Evolutionary conservation across 306 rosid genomes (phyloP).

Genomic region (Castanea mollissima): DNA sequence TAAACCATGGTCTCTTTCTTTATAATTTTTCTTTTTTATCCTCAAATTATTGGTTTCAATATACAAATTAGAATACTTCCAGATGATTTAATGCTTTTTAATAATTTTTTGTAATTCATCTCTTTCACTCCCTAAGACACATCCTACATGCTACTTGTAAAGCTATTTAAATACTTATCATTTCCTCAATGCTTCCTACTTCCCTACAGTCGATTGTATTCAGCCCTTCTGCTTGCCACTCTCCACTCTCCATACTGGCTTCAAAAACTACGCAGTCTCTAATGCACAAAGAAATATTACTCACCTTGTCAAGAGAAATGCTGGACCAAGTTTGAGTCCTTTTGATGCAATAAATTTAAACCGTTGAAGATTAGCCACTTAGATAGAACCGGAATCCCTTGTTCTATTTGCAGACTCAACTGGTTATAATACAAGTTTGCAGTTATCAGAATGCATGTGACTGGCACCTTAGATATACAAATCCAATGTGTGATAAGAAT

Average conservation of each 20-base stretch:
- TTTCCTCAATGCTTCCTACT: background rate
- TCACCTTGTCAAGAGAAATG: slow-evolving; percentile 77
- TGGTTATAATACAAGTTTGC: slow-evolving; percentile 35
- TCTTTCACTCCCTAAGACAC: background rate
- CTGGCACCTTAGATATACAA: background rate
- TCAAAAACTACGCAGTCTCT: slow-evolving; percentile 3
- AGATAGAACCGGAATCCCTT: slow-evolving; percentile 81
- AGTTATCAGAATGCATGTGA: slow-evolving; percentile 32
- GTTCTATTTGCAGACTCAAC: slow-evolving; percentile 89
- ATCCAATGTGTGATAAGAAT: slow-evolving; percentile 14
- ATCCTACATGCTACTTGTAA: background rate
- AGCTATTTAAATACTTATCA: background rate
- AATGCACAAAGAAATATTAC: slow-evolving; percentile 12
- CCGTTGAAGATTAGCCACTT: slow-evolving; percentile 90
- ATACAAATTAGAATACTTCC: background rate
- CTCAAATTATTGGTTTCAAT: background rate
- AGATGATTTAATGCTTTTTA: background rate
- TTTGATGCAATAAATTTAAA: slow-evolving; percentile 77
- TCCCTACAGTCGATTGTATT: slow-evolving; percentile 1
- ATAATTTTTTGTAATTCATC: background rate
- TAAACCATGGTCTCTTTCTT: background rate
- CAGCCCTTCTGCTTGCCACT: background rate
- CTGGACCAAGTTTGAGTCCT: slow-evolving; percentile 82
- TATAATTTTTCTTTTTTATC: background rate
- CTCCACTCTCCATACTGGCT: background rate